Conservation (phyloP, 2,329 filamentous ascomycete species). For the Fusarium sp. region DNA sequence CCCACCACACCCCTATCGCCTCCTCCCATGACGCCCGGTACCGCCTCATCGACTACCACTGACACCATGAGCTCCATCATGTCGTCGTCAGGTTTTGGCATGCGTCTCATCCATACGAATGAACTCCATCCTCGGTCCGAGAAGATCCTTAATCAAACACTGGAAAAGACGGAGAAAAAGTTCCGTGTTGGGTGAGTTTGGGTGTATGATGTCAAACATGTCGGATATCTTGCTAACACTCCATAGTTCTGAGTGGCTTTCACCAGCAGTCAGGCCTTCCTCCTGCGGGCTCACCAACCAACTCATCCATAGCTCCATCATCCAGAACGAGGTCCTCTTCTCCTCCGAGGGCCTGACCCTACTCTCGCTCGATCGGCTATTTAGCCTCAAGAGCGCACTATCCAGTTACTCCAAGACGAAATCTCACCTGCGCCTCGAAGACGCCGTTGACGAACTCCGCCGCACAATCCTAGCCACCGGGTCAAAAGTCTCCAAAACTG, state of each 20-base stretch:
- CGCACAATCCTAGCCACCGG: slow-evolving; percentile 68
- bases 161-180: slow-evolving; percentile 66
- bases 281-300: slow-evolving; percentile 61
- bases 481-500: slow-evolving; percentile 60
- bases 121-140: slow-evolving; percentile 60
- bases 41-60: slow-evolving; percentile 52
- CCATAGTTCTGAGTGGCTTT: slow-evolving; percentile 56
- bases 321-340: slow-evolving; percentile 72
- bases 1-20: slow-evolving; percentile 55
- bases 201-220: background rate
- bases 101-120: slow-evolving; percentile 63
- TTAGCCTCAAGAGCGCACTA: slow-evolving; percentile 72
- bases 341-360: slow-evolving; percentile 69
- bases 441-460: slow-evolving; percentile 72
- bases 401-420: slow-evolving; percentile 65
- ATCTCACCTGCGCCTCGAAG: slow-evolving; percentile 62
- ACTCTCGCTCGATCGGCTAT: slow-evolving; percentile 70
- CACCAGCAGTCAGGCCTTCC: slow-evolving; percentile 56
- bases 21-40: slow-evolving; percentile 62
- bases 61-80: slow-evolving; percentile 47
- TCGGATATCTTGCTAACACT: slow-evolving; percentile 15
- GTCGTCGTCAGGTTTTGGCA: slow-evolving; percentile 56
- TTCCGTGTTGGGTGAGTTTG: slow-evolving; percentile 53
- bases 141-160: slow-evolving; percentile 59
- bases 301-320: slow-evolving; percentile 66